These are phyloP conservation scores for Psilocybe mexicana DNA, from an alignment of 1,284 basidiomycete species.

Conservation along the genomic window DNA sequence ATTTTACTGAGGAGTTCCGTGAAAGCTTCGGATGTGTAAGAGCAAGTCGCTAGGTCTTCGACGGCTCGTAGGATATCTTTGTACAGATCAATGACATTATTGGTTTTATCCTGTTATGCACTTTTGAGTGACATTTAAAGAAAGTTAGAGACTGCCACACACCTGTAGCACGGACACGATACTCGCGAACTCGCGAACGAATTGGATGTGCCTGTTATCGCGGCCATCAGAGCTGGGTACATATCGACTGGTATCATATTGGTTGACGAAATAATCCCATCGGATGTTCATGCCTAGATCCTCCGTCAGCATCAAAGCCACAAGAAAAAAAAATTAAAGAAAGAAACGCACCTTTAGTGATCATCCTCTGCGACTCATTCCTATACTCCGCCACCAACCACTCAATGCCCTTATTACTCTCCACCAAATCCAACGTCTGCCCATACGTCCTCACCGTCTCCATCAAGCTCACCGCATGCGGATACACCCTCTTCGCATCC, in stretches of 20 bases:
- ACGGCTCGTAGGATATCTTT: slow-evolving; percentile 83
- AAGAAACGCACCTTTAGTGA: slow-evolving; percentile 69
- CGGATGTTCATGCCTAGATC: slow-evolving; percentile 82
- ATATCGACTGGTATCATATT: slow-evolving; percentile 82
- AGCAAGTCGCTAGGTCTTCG: slow-evolving; percentile 86
- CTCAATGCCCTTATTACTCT: slow-evolving; percentile 87
- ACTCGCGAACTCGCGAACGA: slow-evolving; percentile 94
- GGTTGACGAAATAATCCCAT: slow-evolving; percentile 97
- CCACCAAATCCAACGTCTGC: slow-evolving; percentile 89
- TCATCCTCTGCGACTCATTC: slow-evolving; percentile 90
- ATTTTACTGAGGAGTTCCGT: slow-evolving; percentile 76
- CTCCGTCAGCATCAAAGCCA: slow-evolving; percentile 5
- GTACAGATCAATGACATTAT: slow-evolving; percentile 89
- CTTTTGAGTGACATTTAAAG: background rate
- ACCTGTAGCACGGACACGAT: slow-evolving; percentile 87
- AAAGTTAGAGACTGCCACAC: slow-evolving; percentile 15
- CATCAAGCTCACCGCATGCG: slow-evolving; percentile 97
- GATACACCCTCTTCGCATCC: slow-evolving; percentile 97
- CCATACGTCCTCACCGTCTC: slow-evolving; percentile 97
- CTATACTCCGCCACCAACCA: slow-evolving; percentile 92
- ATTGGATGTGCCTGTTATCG: slow-evolving; percentile 89
- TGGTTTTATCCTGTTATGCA: slow-evolving; percentile 82
- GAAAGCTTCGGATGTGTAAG: slow-evolving; percentile 84
- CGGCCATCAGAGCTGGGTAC: slow-evolving; percentile 72
- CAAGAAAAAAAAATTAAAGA: background rate